Evolutionary conservation across 2,329 filamentous ascomycete species (phyloP).

Genomic region (Xylaria sp.): DNA sequence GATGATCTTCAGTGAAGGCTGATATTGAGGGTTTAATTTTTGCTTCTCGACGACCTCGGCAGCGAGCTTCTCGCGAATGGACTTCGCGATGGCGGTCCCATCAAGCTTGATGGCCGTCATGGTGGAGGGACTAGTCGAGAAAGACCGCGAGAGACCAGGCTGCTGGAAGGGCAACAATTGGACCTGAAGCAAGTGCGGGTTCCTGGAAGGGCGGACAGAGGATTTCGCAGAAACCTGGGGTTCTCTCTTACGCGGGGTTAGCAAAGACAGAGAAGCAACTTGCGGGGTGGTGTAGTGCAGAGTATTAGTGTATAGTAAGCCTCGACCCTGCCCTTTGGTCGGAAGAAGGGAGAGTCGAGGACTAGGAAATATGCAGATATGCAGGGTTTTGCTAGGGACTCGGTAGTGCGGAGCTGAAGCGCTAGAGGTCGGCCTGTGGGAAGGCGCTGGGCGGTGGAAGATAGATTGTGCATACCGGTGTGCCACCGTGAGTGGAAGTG

Average conservation of each 20-base stretch:
- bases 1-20: constrained; percentile 91
- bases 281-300: constrained; percentile 33
- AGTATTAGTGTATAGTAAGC: constrained; percentile 35
- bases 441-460: background rate
- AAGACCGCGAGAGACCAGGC: constrained; percentile 47
- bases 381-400: constrained; percentile 42
- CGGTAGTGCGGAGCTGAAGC: constrained; percentile 41
- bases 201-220: constrained; percentile 19
- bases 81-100: constrained; percentile 93
- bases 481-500: constrained; percentile 10
- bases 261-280: constrained; percentile 27
- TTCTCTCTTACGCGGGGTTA: constrained; percentile 35
- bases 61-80: constrained; percentile 84
- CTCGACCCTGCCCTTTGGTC: constrained; percentile 21
- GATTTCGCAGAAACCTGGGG: constrained; percentile 25
- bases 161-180: constrained; percentile 34
- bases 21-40: constrained; percentile 84
- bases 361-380: constrained; percentile 30
- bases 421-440: background rate
- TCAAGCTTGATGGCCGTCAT: constrained; percentile 95
- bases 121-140: constrained; percentile 63
- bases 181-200: constrained; percentile 24
- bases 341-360: constrained; percentile 33
- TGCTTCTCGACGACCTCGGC: constrained; percentile 85
- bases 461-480: constrained; percentile 6